These are phyloP conservation scores for Trichopus zeylanicus DNA, from an alignment of 116 monocot genomes.

Conservation along the genomic window DNA sequence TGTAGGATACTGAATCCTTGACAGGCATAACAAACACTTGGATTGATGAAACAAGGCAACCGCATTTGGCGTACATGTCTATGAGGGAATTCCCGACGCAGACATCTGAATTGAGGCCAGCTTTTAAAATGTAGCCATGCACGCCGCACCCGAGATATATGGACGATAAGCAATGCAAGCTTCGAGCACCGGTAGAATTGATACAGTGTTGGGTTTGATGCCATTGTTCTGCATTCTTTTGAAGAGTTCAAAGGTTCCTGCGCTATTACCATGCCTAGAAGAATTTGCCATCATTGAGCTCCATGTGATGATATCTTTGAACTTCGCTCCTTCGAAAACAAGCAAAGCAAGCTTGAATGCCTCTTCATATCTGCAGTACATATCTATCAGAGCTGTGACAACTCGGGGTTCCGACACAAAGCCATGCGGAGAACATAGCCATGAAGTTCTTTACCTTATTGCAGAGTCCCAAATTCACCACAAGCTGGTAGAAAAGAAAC, in stretches of 20 bases:
- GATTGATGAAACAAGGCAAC: constrained; percentile 17
- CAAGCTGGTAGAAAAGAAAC: constrained; percentile 29
- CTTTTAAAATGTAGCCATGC: constrained; percentile 14
- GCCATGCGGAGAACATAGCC: constrained; percentile 12
- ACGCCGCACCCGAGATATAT: not conserved
- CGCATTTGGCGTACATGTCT: constrained; percentile 32
- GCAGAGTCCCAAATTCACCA: constrained; percentile 10
- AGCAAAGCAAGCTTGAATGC: constrained; percentile 4
- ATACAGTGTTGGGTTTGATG: constrained; percentile 13
- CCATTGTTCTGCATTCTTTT: constrained; percentile 15
- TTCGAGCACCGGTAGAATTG: constrained; percentile 16
- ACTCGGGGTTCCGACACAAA: constrained; percentile 11
- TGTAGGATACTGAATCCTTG: constrained; percentile 36
- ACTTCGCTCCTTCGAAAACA: constrained; percentile 1
- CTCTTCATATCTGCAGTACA: constrained; percentile 20
- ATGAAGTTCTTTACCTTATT: constrained; percentile 20
- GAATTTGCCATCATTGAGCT: constrained; percentile 17
- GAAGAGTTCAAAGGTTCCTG: constrained; percentile 12
- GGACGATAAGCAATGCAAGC: constrained; percentile 11
- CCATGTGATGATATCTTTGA: constrained; percentile 28
- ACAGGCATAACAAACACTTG: constrained; percentile 23
- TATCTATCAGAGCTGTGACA: constrained; percentile 17
- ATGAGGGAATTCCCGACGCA: constrained; percentile 22
- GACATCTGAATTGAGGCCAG: constrained; percentile 10
- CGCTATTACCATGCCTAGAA: constrained; percentile 5